Evolutionary conservation across 805 yeast genomes (phyloP).

Genomic region (Cyberlindnera subsufficiens): DNA sequence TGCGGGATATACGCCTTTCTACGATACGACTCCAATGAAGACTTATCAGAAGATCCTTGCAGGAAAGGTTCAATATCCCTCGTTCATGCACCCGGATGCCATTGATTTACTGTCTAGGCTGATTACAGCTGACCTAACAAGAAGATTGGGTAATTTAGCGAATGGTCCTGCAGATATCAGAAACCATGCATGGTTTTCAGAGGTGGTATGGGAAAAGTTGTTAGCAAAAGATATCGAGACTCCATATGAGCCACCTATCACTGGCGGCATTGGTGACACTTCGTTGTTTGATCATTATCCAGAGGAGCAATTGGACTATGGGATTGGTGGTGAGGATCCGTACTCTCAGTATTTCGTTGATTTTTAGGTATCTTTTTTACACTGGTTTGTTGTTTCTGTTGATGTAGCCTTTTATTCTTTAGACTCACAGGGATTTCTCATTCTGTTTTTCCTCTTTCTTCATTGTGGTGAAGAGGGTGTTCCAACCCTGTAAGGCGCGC

Average conservation of each 20-base stretch:
- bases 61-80: slow-evolving; percentile 74
- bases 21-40: slow-evolving; percentile 88
- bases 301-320: slow-evolving; percentile 84
- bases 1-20: slow-evolving; percentile 92
- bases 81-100: slow-evolving; percentile 71
- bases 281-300: slow-evolving; percentile 79
- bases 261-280: slow-evolving; percentile 89
- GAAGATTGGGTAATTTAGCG: slow-evolving; percentile 79
- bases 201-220: slow-evolving; percentile 89
- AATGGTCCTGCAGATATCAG: slow-evolving; percentile 84
- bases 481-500: neutral
- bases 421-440: too few relatives aligned
- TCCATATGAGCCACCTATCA: slow-evolving; percentile 94
- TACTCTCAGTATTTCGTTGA: slow-evolving; percentile 57
- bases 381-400: neutral
- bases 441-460: too few relatives aligned
- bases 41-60: slow-evolving; percentile 88
- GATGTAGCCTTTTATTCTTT: neutral
- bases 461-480: too few relatives aligned
- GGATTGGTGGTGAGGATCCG: slow-evolving; percentile 68
- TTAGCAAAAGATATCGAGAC: slow-evolving; percentile 85
- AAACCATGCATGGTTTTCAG: slow-evolving; percentile 86
- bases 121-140: slow-evolving; percentile 78
- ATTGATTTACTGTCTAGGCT: slow-evolving; percentile 65
- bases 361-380: slow-evolving; percentile 27